Percentiles rank a stretch among this genome's conserved stretches.
phyloP scores from a whole-genome alignment of 306 rosid genomes.

The Begonia masoniana region DNA sequence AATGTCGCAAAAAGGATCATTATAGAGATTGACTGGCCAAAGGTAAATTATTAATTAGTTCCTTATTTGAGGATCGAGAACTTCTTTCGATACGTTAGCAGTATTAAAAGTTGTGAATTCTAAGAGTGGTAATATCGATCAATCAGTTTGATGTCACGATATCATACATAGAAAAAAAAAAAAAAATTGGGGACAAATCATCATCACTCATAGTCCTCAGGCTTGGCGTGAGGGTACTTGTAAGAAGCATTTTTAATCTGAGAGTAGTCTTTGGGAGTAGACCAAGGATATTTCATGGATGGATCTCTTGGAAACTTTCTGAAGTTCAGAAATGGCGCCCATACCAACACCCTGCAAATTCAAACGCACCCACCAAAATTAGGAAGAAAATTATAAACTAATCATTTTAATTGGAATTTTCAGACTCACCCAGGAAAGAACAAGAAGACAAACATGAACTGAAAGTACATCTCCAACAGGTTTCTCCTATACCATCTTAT shows the following conservation, averaged over 20 bases:
- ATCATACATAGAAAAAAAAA: too few species aligned
- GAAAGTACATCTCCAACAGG: slow-evolving; percentile 62
- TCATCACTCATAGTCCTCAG: slow-evolving; percentile 52
- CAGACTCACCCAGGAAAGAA: slow-evolving; percentile 68
- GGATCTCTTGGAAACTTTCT: slow-evolving; percentile 90
- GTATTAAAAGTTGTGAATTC: too few species aligned
- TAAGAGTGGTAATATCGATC: too few species aligned
- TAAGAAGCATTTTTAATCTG: slow-evolving; percentile 28
- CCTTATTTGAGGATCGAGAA: too few species aligned
- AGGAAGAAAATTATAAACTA: too few species aligned
- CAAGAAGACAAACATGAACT: slow-evolving; percentile 88
- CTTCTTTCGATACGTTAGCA: too few species aligned
- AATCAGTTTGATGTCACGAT: too few species aligned
- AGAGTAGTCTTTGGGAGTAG: slow-evolving; percentile 57
- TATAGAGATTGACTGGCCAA: too few species aligned
- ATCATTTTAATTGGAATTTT: too few species aligned
- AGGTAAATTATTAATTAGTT: too few species aligned
- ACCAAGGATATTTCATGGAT: slow-evolving; percentile 76
- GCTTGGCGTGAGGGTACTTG: slow-evolving; percentile 62
- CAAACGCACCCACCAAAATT: not conserved
- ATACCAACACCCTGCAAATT: slow-evolving; percentile 48
- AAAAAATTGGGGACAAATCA: too few species aligned
- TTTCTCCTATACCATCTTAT: slow-evolving; percentile 79
- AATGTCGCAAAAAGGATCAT: too few species aligned
- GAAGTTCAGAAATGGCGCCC: slow-evolving; percentile 96